These are phyloP conservation scores for Wickerhamomyces ciferrii DNA, from an alignment of 805 yeast genomes.

Conservation along the genomic window DNA sequence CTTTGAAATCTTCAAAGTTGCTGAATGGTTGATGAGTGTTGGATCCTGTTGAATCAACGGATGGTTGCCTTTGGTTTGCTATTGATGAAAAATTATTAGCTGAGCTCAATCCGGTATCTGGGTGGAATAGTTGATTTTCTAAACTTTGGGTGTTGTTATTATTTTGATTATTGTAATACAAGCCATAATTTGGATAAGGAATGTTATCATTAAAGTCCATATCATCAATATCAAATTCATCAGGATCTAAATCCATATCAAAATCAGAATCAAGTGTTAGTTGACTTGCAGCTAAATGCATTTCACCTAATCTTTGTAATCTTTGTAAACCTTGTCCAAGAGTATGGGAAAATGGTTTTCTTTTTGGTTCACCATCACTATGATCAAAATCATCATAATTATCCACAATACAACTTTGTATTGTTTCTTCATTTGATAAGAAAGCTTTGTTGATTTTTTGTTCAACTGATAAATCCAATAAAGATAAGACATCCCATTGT, in stretches of 20 bases:
- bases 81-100: not conserved
- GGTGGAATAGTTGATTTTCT: not conserved
- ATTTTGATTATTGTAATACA: not conserved
- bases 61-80: not conserved
- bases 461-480: constrained; percentile 43
- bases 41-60: not conserved
- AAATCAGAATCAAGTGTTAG: not conserved
- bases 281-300: constrained; percentile 7
- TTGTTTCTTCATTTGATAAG: constrained; percentile 54
- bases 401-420: constrained; percentile 55
- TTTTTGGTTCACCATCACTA: constrained; percentile 9
- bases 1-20: not conserved
- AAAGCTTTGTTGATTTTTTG: constrained; percentile 37
- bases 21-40: not conserved
- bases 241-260: not conserved
- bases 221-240: constrained; percentile 6
- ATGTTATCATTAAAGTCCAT: constrained; percentile 2
- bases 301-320: constrained; percentile 16
- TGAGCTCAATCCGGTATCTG: not conserved
- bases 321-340: constrained; percentile 21
- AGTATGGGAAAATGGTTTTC: constrained; percentile 22
- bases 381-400: constrained; percentile 19
- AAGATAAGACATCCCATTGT: constrained; percentile 53
- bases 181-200: not conserved
- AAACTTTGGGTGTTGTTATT: not conserved